Percentiles rank a stretch among this genome's conserved stretches.
phyloP scores from a whole-genome alignment of 2,329 filamentous ascomycete genomes.

The Bipolaris bicolor region DNA sequence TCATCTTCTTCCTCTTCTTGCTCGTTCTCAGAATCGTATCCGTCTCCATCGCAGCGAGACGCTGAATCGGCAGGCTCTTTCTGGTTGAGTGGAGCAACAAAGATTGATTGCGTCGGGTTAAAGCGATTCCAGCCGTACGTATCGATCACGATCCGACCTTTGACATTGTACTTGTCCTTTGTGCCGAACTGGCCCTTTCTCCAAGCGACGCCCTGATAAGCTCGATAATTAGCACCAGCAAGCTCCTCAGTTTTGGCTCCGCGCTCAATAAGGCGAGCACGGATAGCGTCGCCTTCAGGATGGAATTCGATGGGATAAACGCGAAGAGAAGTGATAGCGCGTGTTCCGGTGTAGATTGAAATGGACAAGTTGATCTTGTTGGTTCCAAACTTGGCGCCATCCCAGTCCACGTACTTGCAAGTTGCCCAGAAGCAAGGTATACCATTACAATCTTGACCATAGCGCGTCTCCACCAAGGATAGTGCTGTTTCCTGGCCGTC shows the following conservation, averaged over 20 bases:
- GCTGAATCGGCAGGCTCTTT: slow-evolving; percentile 25
- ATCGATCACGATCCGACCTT: slow-evolving; percentile 60
- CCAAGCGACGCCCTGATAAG: slow-evolving; percentile 57
- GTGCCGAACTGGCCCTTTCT: slow-evolving; percentile 40
- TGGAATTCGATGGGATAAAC: slow-evolving; percentile 56
- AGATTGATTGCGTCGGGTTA: slow-evolving; percentile 52
- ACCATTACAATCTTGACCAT: slow-evolving; percentile 42
- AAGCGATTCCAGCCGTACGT: slow-evolving; percentile 59
- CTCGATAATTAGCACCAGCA: slow-evolving; percentile 58
- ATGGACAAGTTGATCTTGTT: slow-evolving; percentile 40
- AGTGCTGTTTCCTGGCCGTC: slow-evolving; percentile 48
- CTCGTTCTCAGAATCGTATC: slow-evolving; percentile 9
- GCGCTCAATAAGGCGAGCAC: slow-evolving; percentile 51
- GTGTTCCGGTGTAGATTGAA: slow-evolving; percentile 49
- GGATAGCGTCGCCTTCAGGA: slow-evolving; percentile 48
- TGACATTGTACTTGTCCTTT: slow-evolving; percentile 53
- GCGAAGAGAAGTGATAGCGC: slow-evolving; percentile 50
- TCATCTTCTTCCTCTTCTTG: slow-evolving; percentile 15
- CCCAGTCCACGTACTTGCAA: slow-evolving; percentile 48
- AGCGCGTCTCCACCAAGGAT: slow-evolving; percentile 38
- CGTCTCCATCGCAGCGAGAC: neutral
- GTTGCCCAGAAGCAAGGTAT: slow-evolving; percentile 48
- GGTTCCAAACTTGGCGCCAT: slow-evolving; percentile 45
- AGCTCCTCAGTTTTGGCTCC: slow-evolving; percentile 56
- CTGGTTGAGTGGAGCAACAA: slow-evolving; percentile 45